Conservation (phyloP, 1,284 basidiomycete genomes). For the Pseudozyma pruni region DNA sequence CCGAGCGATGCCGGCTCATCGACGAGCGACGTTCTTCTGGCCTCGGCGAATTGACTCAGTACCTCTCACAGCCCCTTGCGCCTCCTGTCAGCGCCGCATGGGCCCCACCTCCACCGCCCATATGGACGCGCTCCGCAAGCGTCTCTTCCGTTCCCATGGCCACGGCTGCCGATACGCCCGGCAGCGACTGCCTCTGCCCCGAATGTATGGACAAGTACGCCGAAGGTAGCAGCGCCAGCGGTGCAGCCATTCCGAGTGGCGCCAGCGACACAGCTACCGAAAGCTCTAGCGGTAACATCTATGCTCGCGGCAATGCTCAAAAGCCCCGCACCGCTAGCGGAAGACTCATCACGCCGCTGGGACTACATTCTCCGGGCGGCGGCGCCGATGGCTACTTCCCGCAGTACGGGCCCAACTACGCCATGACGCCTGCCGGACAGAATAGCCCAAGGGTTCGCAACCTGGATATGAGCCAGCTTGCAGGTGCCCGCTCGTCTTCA, state of each 20-base stretch:
- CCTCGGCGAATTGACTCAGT: slow-evolving; percentile 50
- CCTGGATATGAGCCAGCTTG: slow-evolving; percentile 3
- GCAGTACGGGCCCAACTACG: slow-evolving; percentile 16
- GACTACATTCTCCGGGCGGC: slow-evolving; percentile 42
- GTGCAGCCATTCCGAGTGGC: slow-evolving; percentile 57
- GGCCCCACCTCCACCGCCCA: slow-evolving; percentile 15
- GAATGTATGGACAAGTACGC: slow-evolving; percentile 58
- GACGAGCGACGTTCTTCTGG: slow-evolving; percentile 55
- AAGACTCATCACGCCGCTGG: slow-evolving; percentile 56
- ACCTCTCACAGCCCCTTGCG: slow-evolving; percentile 45
- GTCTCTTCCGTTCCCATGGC: slow-evolving; percentile 30
- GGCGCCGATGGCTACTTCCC: slow-evolving; percentile 53
- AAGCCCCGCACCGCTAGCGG: slow-evolving; percentile 58
- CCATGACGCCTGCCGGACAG: slow-evolving; percentile 10
- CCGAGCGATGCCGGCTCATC: slow-evolving; percentile 58
- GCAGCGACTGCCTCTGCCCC: slow-evolving; percentile 57
- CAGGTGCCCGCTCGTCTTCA: slow-evolving; percentile 30
- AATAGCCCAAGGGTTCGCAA: slow-evolving; percentile 23
- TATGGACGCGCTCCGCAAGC: slow-evolving; percentile 28
- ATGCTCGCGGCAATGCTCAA: slow-evolving; percentile 27
- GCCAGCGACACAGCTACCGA: slow-evolving; percentile 61
- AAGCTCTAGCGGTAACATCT: slow-evolving; percentile 52
- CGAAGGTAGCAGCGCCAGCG: slow-evolving; percentile 44
- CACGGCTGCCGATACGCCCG: slow-evolving; percentile 37
- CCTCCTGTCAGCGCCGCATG: slow-evolving; percentile 24